phyloP scores from a whole-genome alignment of 306 rosid species.

The Cucumis hystrix region DNA sequence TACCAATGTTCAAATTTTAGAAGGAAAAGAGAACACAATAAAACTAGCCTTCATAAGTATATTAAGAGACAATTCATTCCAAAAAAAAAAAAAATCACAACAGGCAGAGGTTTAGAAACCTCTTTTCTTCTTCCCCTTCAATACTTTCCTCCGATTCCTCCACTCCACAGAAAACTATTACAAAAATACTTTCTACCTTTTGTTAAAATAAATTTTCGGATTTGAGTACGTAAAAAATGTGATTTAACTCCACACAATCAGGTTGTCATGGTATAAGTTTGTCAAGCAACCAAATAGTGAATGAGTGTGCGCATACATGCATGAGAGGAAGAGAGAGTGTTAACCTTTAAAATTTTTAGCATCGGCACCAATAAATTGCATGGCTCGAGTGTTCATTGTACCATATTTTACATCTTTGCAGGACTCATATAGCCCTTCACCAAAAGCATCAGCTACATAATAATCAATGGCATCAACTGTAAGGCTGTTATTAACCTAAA shows the following conservation, averaged over 20 bases:
- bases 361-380: constrained; percentile 76
- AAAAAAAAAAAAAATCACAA: not conserved
- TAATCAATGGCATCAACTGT: constrained; percentile 81
- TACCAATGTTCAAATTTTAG: not conserved
- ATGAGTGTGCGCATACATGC: not conserved
- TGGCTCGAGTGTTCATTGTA: constrained; percentile 69
- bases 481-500: constrained; percentile 59
- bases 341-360: constrained; percentile 80
- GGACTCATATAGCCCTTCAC: constrained; percentile 83
- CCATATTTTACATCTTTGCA: constrained; percentile 98
- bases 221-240: not conserved
- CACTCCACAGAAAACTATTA: not conserved
- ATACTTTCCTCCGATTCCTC: not conserved
- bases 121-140: not conserved
- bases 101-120: not conserved
- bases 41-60: not conserved
- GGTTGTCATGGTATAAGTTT: too few species aligned
- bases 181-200: not conserved
- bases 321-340: constrained; percentile 6
- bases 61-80: not conserved
- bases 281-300: too few species aligned
- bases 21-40: not conserved
- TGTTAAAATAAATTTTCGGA: not conserved
- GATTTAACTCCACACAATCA: not conserved
- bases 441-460: constrained; percentile 64